phyloP scores from a whole-genome alignment of 495 filamentous ascomycete genomes.

The Evernia prunastri region DNA sequence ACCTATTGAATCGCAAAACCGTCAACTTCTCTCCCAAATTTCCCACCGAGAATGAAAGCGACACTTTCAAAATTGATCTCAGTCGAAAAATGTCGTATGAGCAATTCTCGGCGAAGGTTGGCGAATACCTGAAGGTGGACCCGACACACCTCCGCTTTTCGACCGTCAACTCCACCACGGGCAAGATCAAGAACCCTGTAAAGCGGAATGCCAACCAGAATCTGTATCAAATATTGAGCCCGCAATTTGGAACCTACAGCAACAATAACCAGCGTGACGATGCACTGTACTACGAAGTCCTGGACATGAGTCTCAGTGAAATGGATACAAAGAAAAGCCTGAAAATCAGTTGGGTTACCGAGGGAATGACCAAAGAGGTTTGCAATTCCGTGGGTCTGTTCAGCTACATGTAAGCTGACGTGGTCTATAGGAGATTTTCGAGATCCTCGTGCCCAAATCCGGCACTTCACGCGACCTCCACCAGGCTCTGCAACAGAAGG shows the following conservation, averaged over 20 bases:
- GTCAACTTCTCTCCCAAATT: constrained; percentile 60
- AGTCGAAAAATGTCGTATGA: constrained; percentile 89
- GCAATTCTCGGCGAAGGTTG: constrained; percentile 79
- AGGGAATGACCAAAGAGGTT: constrained; percentile 87
- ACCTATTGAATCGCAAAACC: constrained; percentile 72
- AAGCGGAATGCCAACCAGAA: constrained; percentile 63
- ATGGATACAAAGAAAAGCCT: constrained; percentile 82
- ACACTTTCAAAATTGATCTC: constrained; percentile 65
- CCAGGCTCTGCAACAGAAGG: constrained; percentile 67
- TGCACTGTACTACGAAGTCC: constrained; percentile 78
- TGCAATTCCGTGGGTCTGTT: constrained; percentile 23
- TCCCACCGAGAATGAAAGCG: constrained; percentile 39
- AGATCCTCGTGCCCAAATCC: constrained; percentile 77
- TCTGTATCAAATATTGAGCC: constrained; percentile 63
- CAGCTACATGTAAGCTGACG: constrained; percentile 23
- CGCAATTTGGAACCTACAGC: constrained; percentile 54
- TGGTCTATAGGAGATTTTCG: constrained; percentile 55
- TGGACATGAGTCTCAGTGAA: constrained; percentile 90
- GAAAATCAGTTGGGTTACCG: constrained; percentile 75
- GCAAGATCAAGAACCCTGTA: constrained; percentile 66
- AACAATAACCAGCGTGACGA: constrained; percentile 65
- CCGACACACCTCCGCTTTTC: constrained; percentile 86
- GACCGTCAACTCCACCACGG: constrained; percentile 66
- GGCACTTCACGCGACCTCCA: constrained; percentile 72
- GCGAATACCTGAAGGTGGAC: constrained; percentile 66